Evolutionary conservation across 371 early-diverging fungal species (phyloP).

Genomic region (Polyrhizophydium stewartii): DNA sequence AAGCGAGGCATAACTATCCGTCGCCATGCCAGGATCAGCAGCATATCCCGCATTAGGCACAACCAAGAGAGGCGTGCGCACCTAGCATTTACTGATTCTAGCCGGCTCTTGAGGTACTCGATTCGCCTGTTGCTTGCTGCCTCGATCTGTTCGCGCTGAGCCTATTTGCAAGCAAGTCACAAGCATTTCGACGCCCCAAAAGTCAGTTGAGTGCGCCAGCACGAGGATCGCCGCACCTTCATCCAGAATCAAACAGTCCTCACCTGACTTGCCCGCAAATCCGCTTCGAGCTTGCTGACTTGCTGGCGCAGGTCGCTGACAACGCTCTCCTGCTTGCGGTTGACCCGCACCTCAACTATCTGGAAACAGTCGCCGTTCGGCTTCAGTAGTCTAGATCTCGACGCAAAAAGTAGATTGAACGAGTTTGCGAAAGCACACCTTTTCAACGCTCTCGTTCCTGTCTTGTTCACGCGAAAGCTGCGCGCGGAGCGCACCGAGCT

Average conservation of each 20-base stretch:
- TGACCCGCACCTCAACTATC: slow-evolving; percentile 25
- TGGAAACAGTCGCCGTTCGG: neutral
- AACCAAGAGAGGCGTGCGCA: neutral
- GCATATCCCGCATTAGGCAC: neutral
- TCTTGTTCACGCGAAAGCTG: slow-evolving; percentile 22
- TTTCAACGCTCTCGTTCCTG: slow-evolving; percentile 26
- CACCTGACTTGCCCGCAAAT: slow-evolving; percentile 25
- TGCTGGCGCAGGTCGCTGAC: slow-evolving; percentile 28
- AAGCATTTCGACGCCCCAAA: too few species aligned
- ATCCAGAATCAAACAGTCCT: neutral
- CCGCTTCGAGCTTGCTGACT: slow-evolving; percentile 28
- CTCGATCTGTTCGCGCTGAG: slow-evolving; percentile 20
- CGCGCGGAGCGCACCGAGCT: slow-evolving; percentile 13
- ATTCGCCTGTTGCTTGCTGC: slow-evolving; percentile 13
- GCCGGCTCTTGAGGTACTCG: slow-evolving; percentile 14
- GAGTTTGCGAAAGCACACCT: slow-evolving; percentile 14
- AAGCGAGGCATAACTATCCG: slow-evolving; percentile 34
- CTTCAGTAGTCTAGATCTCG: too few species aligned
- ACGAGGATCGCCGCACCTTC: too few species aligned
- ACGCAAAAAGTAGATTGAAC: neutral
- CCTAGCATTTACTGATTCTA: slow-evolving; percentile 24
- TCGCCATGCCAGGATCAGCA: neutral
- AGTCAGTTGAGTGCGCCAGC: too few species aligned
- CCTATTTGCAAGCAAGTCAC: slow-evolving; percentile 3
- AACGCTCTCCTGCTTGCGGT: slow-evolving; percentile 24